Conservation (phyloP, 129 eudicot species). For the Tanacetum coccineum region DNA sequence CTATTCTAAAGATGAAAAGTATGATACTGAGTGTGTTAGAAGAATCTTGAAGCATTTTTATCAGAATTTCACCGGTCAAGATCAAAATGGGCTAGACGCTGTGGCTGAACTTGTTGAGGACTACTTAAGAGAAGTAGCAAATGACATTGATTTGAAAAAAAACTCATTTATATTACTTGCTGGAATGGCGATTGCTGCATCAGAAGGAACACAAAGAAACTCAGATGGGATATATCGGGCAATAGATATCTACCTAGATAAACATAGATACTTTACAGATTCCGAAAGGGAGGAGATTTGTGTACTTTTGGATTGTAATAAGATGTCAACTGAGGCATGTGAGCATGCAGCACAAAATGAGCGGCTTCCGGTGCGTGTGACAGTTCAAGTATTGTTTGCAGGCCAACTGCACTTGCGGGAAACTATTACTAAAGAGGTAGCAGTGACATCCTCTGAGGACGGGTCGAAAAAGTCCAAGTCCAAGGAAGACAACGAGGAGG, state of each 20-base stretch:
- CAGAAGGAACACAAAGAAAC: conserved; percentile 6
- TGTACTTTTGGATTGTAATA: background rate
- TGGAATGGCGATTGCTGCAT: background rate
- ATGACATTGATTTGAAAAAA: background rate
- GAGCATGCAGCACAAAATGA: background rate
- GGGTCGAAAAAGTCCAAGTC: background rate
- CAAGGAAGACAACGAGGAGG: background rate
- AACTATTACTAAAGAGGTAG: background rate
- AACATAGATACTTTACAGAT: background rate
- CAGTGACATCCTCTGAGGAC: background rate
- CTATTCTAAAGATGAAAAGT: conserved; percentile 37
- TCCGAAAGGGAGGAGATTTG: background rate
- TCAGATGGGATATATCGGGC: background rate
- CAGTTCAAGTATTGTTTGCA: background rate
- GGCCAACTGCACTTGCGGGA: conserved; percentile 2
- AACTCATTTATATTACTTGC: background rate
- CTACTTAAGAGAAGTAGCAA: background rate
- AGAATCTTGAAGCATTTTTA: conserved; percentile 30
- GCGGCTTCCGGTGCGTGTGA: background rate
- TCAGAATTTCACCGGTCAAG: background rate
- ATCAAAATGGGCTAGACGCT: background rate
- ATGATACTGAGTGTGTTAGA: conserved; percentile 44
- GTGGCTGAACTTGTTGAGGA: conserved; percentile 1
- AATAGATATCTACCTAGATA: background rate
- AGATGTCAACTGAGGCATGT: background rate